A percentile compares a stretch with the other conserved stretches of the same genome.
Conservation (phyloP, 208 protist species). For the Vickermania spadyakhi region DNA sequence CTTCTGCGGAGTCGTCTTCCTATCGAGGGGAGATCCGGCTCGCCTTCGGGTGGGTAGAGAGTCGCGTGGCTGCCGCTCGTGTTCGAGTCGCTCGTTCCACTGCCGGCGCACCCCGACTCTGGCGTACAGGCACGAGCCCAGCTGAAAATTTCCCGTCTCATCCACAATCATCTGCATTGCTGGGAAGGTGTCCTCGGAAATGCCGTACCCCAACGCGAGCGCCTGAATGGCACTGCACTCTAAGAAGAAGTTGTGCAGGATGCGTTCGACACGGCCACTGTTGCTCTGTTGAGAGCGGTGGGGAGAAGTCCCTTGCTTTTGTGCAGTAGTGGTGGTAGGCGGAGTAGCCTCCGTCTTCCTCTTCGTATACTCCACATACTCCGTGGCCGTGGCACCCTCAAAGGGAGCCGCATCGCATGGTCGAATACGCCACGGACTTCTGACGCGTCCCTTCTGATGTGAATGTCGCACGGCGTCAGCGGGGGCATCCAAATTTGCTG, state of each 20-base stretch:
- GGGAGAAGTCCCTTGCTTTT: neutral
- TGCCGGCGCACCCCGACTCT: constrained; percentile 31
- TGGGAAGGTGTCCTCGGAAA: constrained; percentile 32
- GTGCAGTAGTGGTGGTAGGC: neutral
- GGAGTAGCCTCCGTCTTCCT: neutral
- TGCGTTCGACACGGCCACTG: neutral
- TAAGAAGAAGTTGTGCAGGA: neutral
- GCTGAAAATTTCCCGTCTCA: constrained; percentile 72
- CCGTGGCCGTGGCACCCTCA: constrained; percentile 23
- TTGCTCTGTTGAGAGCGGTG: neutral
- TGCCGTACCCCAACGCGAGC: constrained; percentile 51
- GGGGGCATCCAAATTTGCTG: no score
- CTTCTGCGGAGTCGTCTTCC: no score
- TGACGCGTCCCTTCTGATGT: no score
- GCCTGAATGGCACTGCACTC: constrained; percentile 42
- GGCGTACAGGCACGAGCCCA: constrained; percentile 76
- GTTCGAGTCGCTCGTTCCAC: neutral
- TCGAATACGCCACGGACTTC: no score
- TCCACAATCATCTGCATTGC: constrained; percentile 75
- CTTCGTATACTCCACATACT: constrained; percentile 13
- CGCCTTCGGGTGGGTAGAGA: constrained; percentile 3
- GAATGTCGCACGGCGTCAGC: no score
- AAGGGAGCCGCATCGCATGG: no score
- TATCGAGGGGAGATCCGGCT: no score
- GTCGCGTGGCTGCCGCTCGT: neutral